A percentile compares a stretch with the other conserved stretches of the same genome.
phyloP scores from a whole-genome alignment of 2,329 filamentous ascomycete genomes.

The Mollisia scopiformis region DNA sequence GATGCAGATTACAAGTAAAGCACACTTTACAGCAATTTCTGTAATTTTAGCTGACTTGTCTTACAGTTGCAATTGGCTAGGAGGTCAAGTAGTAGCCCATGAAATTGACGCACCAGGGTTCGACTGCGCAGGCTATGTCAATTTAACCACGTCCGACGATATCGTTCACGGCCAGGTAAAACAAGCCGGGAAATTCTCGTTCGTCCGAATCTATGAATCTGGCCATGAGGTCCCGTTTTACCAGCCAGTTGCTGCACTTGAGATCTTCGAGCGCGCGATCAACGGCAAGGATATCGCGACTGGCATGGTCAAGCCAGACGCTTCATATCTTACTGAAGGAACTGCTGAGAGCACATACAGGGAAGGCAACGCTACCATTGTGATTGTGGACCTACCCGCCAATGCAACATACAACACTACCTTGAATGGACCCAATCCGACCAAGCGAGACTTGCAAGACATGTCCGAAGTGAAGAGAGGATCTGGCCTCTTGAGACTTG shows the following conservation, averaged over 20 bases:
- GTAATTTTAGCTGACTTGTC: background rate
- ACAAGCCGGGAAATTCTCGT: slow-evolving; percentile 73
- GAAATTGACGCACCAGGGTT: slow-evolving; percentile 55
- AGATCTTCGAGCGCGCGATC: slow-evolving; percentile 54
- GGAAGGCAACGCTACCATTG: slow-evolving; percentile 41
- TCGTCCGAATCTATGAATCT: slow-evolving; percentile 65
- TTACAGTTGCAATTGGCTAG: slow-evolving; percentile 68
- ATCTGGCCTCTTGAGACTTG: slow-evolving; percentile 1
- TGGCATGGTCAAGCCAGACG: slow-evolving; percentile 53
- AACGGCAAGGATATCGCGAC: slow-evolving; percentile 51
- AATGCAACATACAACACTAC: slow-evolving; percentile 53
- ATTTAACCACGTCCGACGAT: slow-evolving; percentile 66
- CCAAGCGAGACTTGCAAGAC: slow-evolving; percentile 1
- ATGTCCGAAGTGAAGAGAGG: slow-evolving; percentile 8
- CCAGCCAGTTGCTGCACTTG: slow-evolving; percentile 53
- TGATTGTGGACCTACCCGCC: slow-evolving; percentile 43
- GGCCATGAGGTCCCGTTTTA: slow-evolving; percentile 60
- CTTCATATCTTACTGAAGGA: slow-evolving; percentile 23
- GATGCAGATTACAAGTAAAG: slow-evolving; percentile 52
- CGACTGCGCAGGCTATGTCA: slow-evolving; percentile 66
- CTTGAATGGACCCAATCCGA: slow-evolving; percentile 42
- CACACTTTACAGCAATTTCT: slow-evolving; percentile 39
- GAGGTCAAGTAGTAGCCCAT: slow-evolving; percentile 70
- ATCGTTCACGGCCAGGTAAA: slow-evolving; percentile 71
- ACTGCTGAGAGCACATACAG: slow-evolving; percentile 28